phyloP scores from a whole-genome alignment of 75 land plant genomes.

The Selaginella moellendorffii region DNA sequence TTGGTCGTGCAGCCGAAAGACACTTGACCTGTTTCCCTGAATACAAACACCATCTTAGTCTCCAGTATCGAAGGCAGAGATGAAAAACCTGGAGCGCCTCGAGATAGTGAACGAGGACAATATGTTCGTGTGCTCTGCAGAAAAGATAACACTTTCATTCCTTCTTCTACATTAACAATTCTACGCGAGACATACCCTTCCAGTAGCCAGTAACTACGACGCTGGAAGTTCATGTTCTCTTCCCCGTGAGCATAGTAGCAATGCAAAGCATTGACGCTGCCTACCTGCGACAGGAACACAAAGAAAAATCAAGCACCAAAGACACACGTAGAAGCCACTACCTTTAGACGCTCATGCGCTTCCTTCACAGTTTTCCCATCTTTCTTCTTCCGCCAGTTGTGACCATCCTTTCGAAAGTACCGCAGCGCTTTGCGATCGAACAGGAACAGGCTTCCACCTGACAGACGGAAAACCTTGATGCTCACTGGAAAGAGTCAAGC shows the following conservation, averaged over 20 bases:
- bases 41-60: neutral
- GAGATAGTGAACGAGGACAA: constrained; percentile 8
- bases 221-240: constrained; percentile 4
- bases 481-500: neutral
- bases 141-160: constrained; percentile 20
- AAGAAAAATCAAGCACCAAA: neutral
- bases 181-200: constrained; percentile 18
- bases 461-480: neutral
- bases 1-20: neutral
- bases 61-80: neutral
- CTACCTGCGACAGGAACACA: constrained; percentile 32
- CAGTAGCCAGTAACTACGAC: constrained; percentile 6
- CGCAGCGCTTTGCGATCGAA: constrained; percentile 68
- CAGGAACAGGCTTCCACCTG: constrained; percentile 85
- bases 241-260: constrained; percentile 10
- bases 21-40: neutral
- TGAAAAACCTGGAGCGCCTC: constrained; percentile 11
- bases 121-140: constrained; percentile 6
- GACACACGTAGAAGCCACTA: constrained; percentile 9
- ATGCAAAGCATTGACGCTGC: neutral
- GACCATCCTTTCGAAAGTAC: constrained; percentile 91
- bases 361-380: constrained; percentile 87
- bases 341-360: constrained; percentile 94
- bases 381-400: constrained; percentile 83
- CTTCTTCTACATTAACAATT: constrained; percentile 1